These are phyloP conservation scores for Globisporangium echinulatum DNA, from an alignment of 352 stramenopile species.

Conservation along the genomic window DNA sequence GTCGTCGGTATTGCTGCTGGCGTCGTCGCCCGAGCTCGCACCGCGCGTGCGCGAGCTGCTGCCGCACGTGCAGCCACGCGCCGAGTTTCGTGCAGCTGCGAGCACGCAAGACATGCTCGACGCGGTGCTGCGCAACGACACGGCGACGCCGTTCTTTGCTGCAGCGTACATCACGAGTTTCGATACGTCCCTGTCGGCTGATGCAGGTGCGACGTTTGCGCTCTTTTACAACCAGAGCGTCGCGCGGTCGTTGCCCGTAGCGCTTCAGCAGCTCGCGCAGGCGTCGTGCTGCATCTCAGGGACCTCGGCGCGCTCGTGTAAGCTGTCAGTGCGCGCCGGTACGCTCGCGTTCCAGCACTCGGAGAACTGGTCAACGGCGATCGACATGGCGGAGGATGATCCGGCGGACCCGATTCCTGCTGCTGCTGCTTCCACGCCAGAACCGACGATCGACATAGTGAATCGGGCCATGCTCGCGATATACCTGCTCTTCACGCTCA, in stretches of 20 bases:
- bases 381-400: not conserved
- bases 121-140: conserved; percentile 27
- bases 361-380: not conserved
- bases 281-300: conserved; percentile 34
- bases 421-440: not conserved
- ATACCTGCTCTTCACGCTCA: conserved; percentile 69
- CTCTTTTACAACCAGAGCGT: conserved; percentile 72
- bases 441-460: conserved; percentile 11
- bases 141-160: conserved; percentile 41
- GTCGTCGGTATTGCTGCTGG: conserved; percentile 40
- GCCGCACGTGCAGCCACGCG: conserved; percentile 17
- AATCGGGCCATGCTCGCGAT: conserved; percentile 90
- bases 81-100: conserved; percentile 14
- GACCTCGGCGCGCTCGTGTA: conserved; percentile 14
- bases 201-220: conserved; percentile 24
- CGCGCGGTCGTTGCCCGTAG: conserved; percentile 47
- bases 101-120: conserved; percentile 29
- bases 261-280: conserved; percentile 49
- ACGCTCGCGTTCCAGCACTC: conserved; percentile 24
- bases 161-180: conserved; percentile 38
- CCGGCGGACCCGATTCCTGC: not conserved
- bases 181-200: not conserved
- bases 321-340: conserved; percentile 43
- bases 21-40: conserved; percentile 17
- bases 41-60: conserved; percentile 25